Conservation (phyloP, 164 flowering plant species). For the Platanus orientalis region DNA sequence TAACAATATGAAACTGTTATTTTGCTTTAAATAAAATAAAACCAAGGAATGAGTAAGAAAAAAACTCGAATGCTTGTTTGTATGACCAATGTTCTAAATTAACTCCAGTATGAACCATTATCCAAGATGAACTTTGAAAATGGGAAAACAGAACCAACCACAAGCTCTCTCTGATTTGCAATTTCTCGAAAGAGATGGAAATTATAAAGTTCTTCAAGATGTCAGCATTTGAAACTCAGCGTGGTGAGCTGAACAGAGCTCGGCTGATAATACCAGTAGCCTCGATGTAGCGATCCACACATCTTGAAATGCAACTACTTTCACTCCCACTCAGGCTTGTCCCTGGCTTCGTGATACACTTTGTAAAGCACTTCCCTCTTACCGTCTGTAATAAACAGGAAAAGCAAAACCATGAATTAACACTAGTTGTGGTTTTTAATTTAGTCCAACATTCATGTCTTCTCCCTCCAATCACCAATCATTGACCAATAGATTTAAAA, state of each 20-base stretch:
- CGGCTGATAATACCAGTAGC: conserved; percentile 81
- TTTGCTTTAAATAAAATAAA: too few relatives aligned
- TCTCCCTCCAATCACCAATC: too few relatives aligned
- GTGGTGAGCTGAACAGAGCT: conserved; percentile 54
- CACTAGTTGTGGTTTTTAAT: too few relatives aligned
- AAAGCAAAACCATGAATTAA: conserved; percentile 6
- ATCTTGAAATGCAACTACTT: conserved; percentile 89
- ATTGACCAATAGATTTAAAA: too few relatives aligned
- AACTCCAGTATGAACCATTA: too few relatives aligned
- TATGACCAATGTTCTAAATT: too few relatives aligned
- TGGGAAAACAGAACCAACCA: not conserved
- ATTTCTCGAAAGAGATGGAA: not conserved
- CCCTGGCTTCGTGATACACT: conserved; percentile 92
- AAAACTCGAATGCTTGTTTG: too few relatives aligned
- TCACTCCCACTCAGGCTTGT: conserved; percentile 87
- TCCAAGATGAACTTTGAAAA: too few relatives aligned
- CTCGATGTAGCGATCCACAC: conserved; percentile 94
- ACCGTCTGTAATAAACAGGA: conserved; percentile 50
- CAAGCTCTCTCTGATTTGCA: not conserved
- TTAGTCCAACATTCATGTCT: too few relatives aligned
- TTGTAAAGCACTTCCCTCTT: conserved; percentile 81
- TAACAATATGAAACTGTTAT: too few relatives aligned
- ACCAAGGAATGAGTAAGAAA: too few relatives aligned
- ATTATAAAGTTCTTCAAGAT: not conserved
- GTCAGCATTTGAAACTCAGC: conserved; percentile 21